Conservation (phyloP, 345 rosid genomes). For the Aquilaria yunnanensis region DNA sequence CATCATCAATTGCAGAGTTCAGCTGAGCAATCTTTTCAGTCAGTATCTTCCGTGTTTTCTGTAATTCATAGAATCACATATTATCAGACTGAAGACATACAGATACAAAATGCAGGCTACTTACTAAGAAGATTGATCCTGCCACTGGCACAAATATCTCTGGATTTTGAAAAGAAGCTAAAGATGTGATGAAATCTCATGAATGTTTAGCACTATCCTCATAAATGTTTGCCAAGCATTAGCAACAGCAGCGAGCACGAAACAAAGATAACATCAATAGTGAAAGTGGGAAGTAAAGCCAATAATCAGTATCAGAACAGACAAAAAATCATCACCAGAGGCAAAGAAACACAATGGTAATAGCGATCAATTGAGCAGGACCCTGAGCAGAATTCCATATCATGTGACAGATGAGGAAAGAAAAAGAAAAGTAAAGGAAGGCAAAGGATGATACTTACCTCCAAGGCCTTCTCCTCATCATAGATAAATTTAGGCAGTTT, state of each 20-base stretch:
- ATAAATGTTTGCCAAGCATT: neutral
- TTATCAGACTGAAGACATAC: neutral
- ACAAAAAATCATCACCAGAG: too few relatives aligned
- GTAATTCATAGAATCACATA: slow-evolving; percentile 16
- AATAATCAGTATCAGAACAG: too few relatives aligned
- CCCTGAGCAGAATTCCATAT: neutral
- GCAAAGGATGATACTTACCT: slow-evolving; percentile 37
- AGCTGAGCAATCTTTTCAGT: slow-evolving; percentile 82
- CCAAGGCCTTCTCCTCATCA: slow-evolving; percentile 91
- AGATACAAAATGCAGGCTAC: neutral
- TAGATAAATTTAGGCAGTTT: slow-evolving; percentile 95
- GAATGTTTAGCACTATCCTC: neutral
- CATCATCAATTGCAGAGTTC: slow-evolving; percentile 80
- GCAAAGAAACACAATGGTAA: neutral
- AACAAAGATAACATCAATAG: too few relatives aligned
- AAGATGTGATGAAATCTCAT: too few relatives aligned
- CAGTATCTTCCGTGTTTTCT: slow-evolving; percentile 78
- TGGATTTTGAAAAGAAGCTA: too few relatives aligned
- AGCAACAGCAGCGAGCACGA: neutral
- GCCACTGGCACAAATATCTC: too few relatives aligned
- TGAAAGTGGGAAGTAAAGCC: too few relatives aligned
- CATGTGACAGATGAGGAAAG: slow-evolving; percentile 5
- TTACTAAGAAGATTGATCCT: neutral
- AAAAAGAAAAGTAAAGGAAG: neutral
- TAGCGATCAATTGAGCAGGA: neutral